Evolutionary conservation across 2,329 filamentous ascomycete species (phyloP), one percentile per base, ranked within the genome.

Genomic region (Cadophora sp.): DNA sequence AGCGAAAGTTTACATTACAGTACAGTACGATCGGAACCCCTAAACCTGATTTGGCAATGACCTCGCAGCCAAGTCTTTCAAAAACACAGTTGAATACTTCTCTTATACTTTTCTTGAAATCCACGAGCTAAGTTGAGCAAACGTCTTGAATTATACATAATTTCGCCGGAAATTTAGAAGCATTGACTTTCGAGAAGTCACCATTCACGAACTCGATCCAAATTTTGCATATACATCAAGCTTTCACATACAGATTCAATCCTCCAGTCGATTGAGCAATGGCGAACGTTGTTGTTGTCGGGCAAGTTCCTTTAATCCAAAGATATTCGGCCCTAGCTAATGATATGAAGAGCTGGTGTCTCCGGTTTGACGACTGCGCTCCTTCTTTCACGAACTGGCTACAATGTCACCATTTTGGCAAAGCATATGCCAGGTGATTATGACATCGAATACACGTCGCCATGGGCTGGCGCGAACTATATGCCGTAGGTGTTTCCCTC

Each of bases 371-470:
- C 89, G 2, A 89, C 87, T 1, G 89, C 89, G 45, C 80, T 89
- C 27, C 78, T 87, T 16, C 80, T 91, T 14, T 88, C 88, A n/a
- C 82, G 82, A 65, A 83, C 87, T 73, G 74, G 79, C 16, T 84
- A 89, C 72, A 80, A 82, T 30, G 80, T 96, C 70, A 94, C 91
- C 0, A 82, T 96, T 43, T 82, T 93, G 39, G 90, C 92, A 6
- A 96, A 95, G 76, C 91, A 97, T 77, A 95, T 97, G 91, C 94
- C 94, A 0, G 94, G 94, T 47, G 94, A 97, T 81, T 96, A 95
- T 78, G 91, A 95, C 71, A 90, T 94, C 72, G 91, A 96, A 82
- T 97, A 97, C 78, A 89, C 92, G 0, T 96, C 92, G 4, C 93
- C 93, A 0, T 96, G 92, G 91, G 93, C 93, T 3, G 93, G 93